These are phyloP conservation scores for Moelleriella libera DNA, from an alignment of 2,329 filamentous ascomycete species.

Conservation along the genomic window DNA sequence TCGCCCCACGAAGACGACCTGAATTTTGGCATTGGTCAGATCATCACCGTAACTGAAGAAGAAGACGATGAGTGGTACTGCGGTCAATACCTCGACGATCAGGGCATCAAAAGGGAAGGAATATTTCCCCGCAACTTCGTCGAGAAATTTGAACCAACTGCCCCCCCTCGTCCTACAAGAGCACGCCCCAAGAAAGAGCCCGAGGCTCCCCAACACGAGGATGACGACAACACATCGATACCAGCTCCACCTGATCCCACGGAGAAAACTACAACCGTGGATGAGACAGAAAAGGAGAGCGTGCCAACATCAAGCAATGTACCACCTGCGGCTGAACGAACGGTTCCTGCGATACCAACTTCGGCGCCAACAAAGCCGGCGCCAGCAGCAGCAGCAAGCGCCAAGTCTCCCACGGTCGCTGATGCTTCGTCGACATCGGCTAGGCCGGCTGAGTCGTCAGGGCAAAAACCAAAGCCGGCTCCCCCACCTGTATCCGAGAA, in stretches of 20 bases:
- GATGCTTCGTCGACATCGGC: constrained; percentile 11
- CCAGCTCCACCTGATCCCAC: constrained; percentile 12
- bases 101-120: constrained; percentile 63
- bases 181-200: constrained; percentile 50
- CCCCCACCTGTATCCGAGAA: constrained; percentile 61
- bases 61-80: constrained; percentile 92
- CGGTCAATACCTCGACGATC: constrained; percentile 70
- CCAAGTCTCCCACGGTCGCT: constrained; percentile 4
- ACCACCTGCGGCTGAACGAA: background rate
- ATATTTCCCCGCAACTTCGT: constrained; percentile 97
- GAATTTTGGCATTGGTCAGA: constrained; percentile 68
- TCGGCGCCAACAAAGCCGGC: constrained; percentile 12
- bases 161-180: constrained; percentile 73
- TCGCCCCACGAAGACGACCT: constrained; percentile 93
- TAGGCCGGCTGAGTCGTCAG: constrained; percentile 22
- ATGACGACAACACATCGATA: constrained; percentile 15
- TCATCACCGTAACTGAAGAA: constrained; percentile 85
- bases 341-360: constrained; percentile 15
- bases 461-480: constrained; percentile 26
- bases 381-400: constrained; percentile 13
- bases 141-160: constrained; percentile 83
- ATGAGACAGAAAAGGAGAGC: constrained; percentile 2
- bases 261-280: constrained; percentile 11
- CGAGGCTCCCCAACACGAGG: constrained; percentile 14
- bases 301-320: background rate